These are phyloP conservation scores for Rhinocladiella mackenziei DNA, from an alignment of 2,329 filamentous ascomycete species.

Conservation along the genomic window DNA sequence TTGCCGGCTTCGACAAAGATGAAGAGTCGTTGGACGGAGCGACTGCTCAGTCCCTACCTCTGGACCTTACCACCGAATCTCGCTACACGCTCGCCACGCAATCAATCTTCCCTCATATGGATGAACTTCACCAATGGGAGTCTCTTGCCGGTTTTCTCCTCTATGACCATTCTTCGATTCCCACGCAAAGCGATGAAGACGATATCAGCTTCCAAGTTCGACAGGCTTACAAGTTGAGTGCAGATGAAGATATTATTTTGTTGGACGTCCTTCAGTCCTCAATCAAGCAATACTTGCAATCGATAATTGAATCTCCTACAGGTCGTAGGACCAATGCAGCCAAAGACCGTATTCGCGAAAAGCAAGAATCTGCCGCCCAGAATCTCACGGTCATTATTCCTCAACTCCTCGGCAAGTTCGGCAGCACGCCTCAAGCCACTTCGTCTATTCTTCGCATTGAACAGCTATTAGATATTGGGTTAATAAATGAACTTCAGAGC, in stretches of 20 bases:
- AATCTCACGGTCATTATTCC: slow-evolving; percentile 77
- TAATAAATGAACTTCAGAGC: slow-evolving; percentile 84
- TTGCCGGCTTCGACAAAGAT: slow-evolving; percentile 73
- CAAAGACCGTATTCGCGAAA: slow-evolving; percentile 60
- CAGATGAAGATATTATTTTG: slow-evolving; percentile 76
- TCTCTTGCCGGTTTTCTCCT: slow-evolving; percentile 83
- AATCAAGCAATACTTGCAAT: slow-evolving; percentile 68
- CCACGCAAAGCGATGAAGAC: slow-evolving; percentile 50
- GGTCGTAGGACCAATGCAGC: slow-evolving; percentile 57
- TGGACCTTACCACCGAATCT: slow-evolving; percentile 57
- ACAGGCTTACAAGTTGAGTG: slow-evolving; percentile 66
- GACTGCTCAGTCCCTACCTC: slow-evolving; percentile 29
- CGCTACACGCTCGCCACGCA: slow-evolving; percentile 82
- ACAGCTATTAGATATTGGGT: slow-evolving; percentile 77
- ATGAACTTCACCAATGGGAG: slow-evolving; percentile 82
- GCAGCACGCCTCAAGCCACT: slow-evolving; percentile 80
- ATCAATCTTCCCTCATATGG: slow-evolving; percentile 75
- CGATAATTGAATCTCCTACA: slow-evolving; percentile 59
- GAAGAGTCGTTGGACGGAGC: slow-evolving; percentile 49
- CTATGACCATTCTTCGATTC: slow-evolving; percentile 75
- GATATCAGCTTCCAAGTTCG: slow-evolving; percentile 63
- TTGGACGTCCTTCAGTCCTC: slow-evolving; percentile 81
- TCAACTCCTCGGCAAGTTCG: slow-evolving; percentile 84
- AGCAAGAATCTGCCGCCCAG: slow-evolving; percentile 73
- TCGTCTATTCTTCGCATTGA: slow-evolving; percentile 81